phyloP scores from a whole-genome alignment of 2,329 filamentous ascomycete genomes.

The Biscogniauxia sp. region DNA sequence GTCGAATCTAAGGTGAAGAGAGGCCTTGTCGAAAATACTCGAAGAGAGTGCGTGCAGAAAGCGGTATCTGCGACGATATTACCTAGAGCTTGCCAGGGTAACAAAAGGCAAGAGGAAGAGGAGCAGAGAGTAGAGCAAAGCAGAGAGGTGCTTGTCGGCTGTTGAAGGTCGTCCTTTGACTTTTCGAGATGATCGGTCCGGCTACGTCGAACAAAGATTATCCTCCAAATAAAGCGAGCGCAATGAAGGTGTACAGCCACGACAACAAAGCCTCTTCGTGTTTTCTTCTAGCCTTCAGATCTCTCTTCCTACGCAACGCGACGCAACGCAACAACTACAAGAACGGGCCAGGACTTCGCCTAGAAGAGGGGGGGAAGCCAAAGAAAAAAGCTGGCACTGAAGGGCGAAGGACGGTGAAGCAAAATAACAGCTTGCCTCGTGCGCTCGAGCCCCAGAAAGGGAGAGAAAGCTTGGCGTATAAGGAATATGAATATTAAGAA shows the following conservation, averaged over 20 bases:
- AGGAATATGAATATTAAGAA: slow-evolving; percentile 32
- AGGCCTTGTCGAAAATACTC: slow-evolving; percentile 15
- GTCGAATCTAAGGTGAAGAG: slow-evolving; percentile 18
- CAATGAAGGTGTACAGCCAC: slow-evolving; percentile 23
- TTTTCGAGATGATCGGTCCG: slow-evolving; percentile 20
- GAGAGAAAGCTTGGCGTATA: slow-evolving; percentile 18
- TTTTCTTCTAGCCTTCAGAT: slow-evolving; percentile 7
- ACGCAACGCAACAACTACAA: slow-evolving; percentile 1
- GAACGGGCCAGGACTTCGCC: slow-evolving; percentile 8
- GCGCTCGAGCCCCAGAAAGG: slow-evolving; percentile 15
- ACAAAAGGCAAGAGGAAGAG: slow-evolving; percentile 13
- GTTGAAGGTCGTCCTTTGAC: slow-evolving; percentile 23
- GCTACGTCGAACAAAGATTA: slow-evolving; percentile 31
- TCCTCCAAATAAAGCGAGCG: slow-evolving; percentile 32
- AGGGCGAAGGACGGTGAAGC: slow-evolving; percentile 6
- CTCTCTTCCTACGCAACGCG: slow-evolving; percentile 5
- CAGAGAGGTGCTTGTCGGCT: slow-evolving; percentile 12
- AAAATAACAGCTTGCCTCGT: slow-evolving; percentile 12
- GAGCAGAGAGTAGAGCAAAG: slow-evolving; percentile 2
- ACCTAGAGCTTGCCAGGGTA: slow-evolving; percentile 24
- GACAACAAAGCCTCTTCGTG: slow-evolving; percentile 26
- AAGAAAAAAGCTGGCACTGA: slow-evolving; percentile 11
- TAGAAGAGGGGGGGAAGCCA: slow-evolving; percentile 1
- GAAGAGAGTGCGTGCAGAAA: slow-evolving; percentile 13
- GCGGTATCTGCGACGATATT: slow-evolving; percentile 15